Percentiles rank a stretch among this genome's conserved stretches.
Evolutionary conservation across 2,329 filamentous ascomycete genomes (phyloP).

Genomic region (Sphaerulina vaccinii): DNA sequence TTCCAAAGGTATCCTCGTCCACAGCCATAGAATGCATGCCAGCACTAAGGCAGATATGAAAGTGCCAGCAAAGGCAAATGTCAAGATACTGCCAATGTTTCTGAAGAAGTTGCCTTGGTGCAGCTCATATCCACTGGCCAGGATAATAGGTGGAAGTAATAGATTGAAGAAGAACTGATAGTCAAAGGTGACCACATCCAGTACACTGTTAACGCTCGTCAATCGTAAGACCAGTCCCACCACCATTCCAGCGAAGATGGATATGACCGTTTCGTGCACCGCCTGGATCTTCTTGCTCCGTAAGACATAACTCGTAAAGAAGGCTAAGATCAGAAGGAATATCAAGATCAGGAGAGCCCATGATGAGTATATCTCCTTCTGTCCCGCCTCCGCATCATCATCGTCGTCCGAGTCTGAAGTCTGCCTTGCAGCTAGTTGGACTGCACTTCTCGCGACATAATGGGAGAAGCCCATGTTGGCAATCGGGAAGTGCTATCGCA

Average conservation of each 20-base stretch:
- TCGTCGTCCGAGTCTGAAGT: constrained; percentile 49
- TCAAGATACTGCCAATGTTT: constrained; percentile 94
- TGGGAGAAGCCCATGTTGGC: constrained; percentile 32
- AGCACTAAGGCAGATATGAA: constrained; percentile 97
- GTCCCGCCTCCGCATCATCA: constrained; percentile 71
- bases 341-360: constrained; percentile 98
- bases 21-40: constrained; percentile 82
- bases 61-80: constrained; percentile 94
- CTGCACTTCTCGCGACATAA: constrained; percentile 24
- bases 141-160: constrained; percentile 94
- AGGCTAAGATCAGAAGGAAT: constrained; percentile 84
- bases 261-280: constrained; percentile 96
- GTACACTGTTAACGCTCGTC: constrained; percentile 76
- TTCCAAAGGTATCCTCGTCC: constrained; percentile 82
- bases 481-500: constrained; percentile 29
- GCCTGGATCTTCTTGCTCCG: constrained; percentile 97
- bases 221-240: constrained; percentile 86
- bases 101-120: constrained; percentile 99
- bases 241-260: constrained; percentile 97
- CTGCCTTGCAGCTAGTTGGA: constrained; percentile 41
- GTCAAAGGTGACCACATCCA: constrained; percentile 91
- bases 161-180: constrained; percentile 99
- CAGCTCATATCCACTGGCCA: constrained; percentile 93
- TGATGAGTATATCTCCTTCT: constrained; percentile 93
- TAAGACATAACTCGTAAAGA: constrained; percentile 95